Base-by-base conservation (phyloP, 805 yeast genomes). In the Schwanniomyces pseudopolymorphus region DNA sequence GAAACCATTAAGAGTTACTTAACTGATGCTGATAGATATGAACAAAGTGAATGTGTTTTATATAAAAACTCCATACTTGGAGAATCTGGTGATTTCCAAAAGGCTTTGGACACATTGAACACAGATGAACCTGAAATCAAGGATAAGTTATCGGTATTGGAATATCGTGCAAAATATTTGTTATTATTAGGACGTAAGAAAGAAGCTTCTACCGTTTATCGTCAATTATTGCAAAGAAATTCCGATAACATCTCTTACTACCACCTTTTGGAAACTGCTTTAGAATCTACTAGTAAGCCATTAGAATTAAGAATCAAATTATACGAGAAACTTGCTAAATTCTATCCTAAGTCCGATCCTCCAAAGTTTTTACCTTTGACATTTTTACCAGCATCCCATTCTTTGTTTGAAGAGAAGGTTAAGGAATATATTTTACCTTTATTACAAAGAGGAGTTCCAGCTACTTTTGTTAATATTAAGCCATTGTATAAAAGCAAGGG, bases 271-370 rank as follows among this genome's bases (percentile, higher is more conserved):
- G 96, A 92, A 60, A 64, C 74, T 20, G 72, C 88, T 3, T 74
- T 90, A 50, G 83, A 79, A 3, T 73, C 84, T 19, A 58, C 70
- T 8, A 45, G 52, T 8, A 57, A 71, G 37, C 70, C 81, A n/a
- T 65, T 66, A 9, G 74, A 72, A n/a, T 58, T 70, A 42, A 79
- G 86, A 61, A 64, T 77, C 44, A 75, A 72, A 14, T 64, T 92
- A 49, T 92, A 89, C 63, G 80, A 76, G 39, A 84, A 80, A 52
- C 70, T 91, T 51, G 76, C 80, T 1, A 64, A 59, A 38, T 84
- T 87, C 59, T 91, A 89, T 64, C 97, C 97, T 27, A 81, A 77
- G 53, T 81, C 92, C 1, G 96, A 90, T 59, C 84, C 92, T 22
- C 90, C 94, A 24, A 77, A 77, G 54, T 82, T 79, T 53, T 76